Evolutionary conservation across 2,329 filamentous ascomycete species (phyloP), one percentile per base, ranked within the genome.

Genomic region (Monosporascus sp.): DNA sequence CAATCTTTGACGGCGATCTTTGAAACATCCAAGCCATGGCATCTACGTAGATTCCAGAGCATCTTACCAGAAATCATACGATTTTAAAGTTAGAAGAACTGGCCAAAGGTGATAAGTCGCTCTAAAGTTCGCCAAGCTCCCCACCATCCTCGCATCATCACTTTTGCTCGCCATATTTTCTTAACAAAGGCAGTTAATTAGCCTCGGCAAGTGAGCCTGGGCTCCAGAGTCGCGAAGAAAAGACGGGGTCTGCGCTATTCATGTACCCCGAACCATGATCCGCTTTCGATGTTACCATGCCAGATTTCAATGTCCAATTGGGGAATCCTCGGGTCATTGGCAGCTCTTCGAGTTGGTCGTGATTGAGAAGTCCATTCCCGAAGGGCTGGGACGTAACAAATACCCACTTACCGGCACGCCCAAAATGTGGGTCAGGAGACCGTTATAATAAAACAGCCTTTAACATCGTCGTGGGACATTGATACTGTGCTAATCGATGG

Each of bases 381-480:
- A 52, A 48, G 50, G 17, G 50, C 50, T 52, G 50, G 50, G 37
- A 52, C 43, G 43, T 46, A 35, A 14, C 9, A 5, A 5, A 35
- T 11, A 35, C 31, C 31, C 7, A 35, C 11, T 0, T 35, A 35
- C 31, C 38, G 6, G 38, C 17, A 5, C 38, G 17, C 6, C 31
- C 11, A 11, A 35, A 35, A 35, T 35, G 31, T 9, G 11, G 31
- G 31, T 35, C 14, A 35, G 9, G 31, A 35, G 31, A 14, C 9
- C 11, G 5, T 35, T 9, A 14, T 35, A 35, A 35, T 35, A 11
- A 35, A 35, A 35, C 11, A 14, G 31, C 31, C 31, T 4, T 35
- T 35, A 35, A 35, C 31, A 14, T 11, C 31, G 31, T 35, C 9
- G 0, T 35, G 9, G 4, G 31, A 35, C 9, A 35, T 35, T 35